Percentiles rank a stretch among this genome's conserved stretches.
Conservation (phyloP, 2,329 filamentous ascomycete genomes). For the Aspergillus chevalieri region DNA sequence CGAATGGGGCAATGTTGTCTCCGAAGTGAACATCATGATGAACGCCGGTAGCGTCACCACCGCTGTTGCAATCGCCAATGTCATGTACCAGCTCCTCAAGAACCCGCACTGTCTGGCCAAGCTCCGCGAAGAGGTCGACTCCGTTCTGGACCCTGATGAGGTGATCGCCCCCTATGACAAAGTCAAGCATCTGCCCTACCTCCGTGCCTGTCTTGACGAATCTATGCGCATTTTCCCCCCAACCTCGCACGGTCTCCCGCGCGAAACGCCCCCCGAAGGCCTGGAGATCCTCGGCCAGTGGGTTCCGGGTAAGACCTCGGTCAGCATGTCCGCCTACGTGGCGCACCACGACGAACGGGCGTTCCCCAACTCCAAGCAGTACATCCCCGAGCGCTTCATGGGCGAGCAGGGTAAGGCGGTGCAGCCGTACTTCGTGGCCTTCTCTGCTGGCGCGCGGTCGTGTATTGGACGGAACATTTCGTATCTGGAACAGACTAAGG, state of each 20-base stretch:
- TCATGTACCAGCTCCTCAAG: conserved; percentile 48
- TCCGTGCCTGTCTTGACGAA: conserved; percentile 50
- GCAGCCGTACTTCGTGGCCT: conserved; percentile 35
- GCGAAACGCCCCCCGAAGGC: conserved; percentile 43
- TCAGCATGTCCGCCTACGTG: conserved; percentile 39
- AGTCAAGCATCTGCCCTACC: conserved; percentile 47
- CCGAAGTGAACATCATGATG: conserved; percentile 43
- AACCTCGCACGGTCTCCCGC: conserved; percentile 38
- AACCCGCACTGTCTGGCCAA: conserved; percentile 38
- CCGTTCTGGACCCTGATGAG: conserved; percentile 39
- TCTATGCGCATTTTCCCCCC: conserved; percentile 43
- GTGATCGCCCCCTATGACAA: conserved; percentile 46
- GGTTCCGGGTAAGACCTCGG: conserved; percentile 41
- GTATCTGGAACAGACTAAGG: conserved; percentile 42
- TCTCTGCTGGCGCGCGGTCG: conserved; percentile 31
- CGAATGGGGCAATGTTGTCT: conserved; percentile 54
- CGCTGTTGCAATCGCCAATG: conserved; percentile 49
- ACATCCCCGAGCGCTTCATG: conserved; percentile 40
- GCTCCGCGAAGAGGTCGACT: conserved; percentile 43
- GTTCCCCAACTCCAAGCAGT: conserved; percentile 35
- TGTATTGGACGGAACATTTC: conserved; percentile 36
- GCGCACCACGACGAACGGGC: conserved; percentile 34
- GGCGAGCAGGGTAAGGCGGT: conserved; percentile 35
- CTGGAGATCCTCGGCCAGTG: conserved; percentile 40
- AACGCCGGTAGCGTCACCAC: conserved; percentile 51